Evolutionary conservation across 2,329 filamentous ascomycete species (phyloP).

Genomic region (Paecilomyces niveus): DNA sequence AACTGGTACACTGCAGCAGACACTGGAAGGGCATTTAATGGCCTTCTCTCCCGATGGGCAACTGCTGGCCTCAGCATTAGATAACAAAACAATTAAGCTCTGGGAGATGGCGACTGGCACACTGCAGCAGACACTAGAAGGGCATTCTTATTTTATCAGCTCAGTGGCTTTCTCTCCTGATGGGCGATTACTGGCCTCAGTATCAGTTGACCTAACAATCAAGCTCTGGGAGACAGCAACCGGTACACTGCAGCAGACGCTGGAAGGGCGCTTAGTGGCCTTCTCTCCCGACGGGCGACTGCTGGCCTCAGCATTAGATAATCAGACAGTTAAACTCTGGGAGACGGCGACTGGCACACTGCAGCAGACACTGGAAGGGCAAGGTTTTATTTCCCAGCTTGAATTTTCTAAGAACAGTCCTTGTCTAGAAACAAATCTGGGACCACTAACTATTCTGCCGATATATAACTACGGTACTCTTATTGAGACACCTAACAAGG

Average conservation of each 20-base stretch:
- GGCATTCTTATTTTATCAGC: too few relatives aligned
- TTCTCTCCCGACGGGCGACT: slow-evolving; percentile 1
- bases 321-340: slow-evolving; percentile 7
- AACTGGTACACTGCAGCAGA: not conserved
- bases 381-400: slow-evolving; percentile 4
- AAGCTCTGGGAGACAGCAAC: not conserved
- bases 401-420: slow-evolving; percentile 5
- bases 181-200: too few relatives aligned
- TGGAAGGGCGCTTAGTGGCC: slow-evolving; percentile 4
- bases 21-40: slow-evolving; percentile 4
- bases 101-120: slow-evolving; percentile 9
- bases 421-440: slow-evolving; percentile 4
- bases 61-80: slow-evolving; percentile 12
- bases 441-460: not conserved
- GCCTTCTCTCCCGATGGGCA: not conserved
- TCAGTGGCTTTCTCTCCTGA: too few relatives aligned
- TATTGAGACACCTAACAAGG: slow-evolving; percentile 1
- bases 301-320: slow-evolving; percentile 12
- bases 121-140: not conserved
- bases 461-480: not conserved
- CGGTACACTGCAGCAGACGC: not conserved
- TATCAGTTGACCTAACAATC: too few relatives aligned
- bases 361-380: slow-evolving; percentile 4
- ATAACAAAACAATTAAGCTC: slow-evolving; percentile 4
- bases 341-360: slow-evolving; percentile 6